phyloP scores from a whole-genome alignment of 208 protist genomes.

The Trypanosoma theileri region DNA sequence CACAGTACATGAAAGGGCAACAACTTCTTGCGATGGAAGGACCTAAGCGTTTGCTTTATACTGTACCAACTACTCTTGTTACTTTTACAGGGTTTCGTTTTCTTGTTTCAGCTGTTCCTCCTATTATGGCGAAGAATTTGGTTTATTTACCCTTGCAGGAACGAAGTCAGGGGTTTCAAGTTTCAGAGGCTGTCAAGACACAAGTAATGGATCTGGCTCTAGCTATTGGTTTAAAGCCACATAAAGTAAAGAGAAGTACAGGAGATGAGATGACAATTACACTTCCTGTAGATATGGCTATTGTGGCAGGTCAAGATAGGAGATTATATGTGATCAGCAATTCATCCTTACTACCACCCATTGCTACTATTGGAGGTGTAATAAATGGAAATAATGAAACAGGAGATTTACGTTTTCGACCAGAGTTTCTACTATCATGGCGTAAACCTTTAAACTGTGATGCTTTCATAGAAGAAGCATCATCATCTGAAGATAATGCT shows the following conservation, averaged over 20 bases:
- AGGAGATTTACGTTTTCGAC: constrained; percentile 27
- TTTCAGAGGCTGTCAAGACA: constrained; percentile 30
- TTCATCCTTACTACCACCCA: constrained; percentile 49
- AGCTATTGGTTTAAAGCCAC: constrained; percentile 38
- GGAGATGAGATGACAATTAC: constrained; percentile 8
- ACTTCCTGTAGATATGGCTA: constrained; percentile 27
- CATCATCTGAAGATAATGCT: constrained; percentile 29
- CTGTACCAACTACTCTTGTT: constrained; percentile 49
- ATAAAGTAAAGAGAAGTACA: constrained; percentile 23
- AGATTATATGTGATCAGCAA: constrained; percentile 68
- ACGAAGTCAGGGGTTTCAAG: not conserved
- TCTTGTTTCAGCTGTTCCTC: constrained; percentile 61
- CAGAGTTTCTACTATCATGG: constrained; percentile 52
- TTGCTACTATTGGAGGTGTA: constrained; percentile 24
- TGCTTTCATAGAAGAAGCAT: constrained; percentile 30
- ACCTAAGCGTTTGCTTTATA: constrained; percentile 48
- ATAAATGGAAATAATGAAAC: not conserved
- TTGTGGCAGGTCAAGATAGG: constrained; percentile 57
- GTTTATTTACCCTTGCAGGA: constrained; percentile 15
- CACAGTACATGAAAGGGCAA: constrained; percentile 31
- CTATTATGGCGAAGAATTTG: constrained; percentile 19
- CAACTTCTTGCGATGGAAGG: constrained; percentile 46
- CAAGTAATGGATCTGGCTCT: constrained; percentile 34
- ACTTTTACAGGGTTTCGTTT: constrained; percentile 61
- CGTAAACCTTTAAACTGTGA: constrained; percentile 42